Conservation (phyloP, 2,329 filamentous ascomycete genomes). For the Penicillium sp. region DNA sequence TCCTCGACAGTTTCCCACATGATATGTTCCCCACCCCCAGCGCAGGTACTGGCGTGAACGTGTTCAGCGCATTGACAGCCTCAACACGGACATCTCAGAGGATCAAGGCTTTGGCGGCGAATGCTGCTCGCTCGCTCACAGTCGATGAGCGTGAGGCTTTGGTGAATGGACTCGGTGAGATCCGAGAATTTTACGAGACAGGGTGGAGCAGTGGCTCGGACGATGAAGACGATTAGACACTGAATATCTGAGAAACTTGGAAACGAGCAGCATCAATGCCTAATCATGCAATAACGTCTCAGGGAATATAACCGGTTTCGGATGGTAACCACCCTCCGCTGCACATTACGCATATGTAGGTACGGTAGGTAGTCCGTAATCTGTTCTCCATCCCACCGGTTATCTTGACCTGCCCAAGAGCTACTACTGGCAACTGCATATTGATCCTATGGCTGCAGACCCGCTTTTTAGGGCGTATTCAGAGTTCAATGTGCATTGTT, state of each 20-base stretch:
- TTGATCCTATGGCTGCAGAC: neutral
- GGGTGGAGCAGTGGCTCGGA: slow-evolving; percentile 71
- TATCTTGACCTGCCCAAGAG: neutral
- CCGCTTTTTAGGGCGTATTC: neutral
- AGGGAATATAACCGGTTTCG: neutral
- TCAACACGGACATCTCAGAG: slow-evolving; percentile 68
- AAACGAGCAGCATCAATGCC: slow-evolving; percentile 7
- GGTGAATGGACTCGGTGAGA: slow-evolving; percentile 73
- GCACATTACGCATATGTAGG: too few relatives aligned
- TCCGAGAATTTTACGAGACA: slow-evolving; percentile 84
- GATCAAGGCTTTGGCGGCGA: slow-evolving; percentile 62
- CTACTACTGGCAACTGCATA: too few relatives aligned
- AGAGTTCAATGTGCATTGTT: neutral
- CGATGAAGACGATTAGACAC: slow-evolving; percentile 40
- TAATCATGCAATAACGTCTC: neutral
- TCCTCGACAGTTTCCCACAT: slow-evolving; percentile 79
- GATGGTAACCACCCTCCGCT: neutral
- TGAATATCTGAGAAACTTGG: neutral
- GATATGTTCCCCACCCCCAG: slow-evolving; percentile 58
- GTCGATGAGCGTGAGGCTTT: slow-evolving; percentile 79
- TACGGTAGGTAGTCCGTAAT: neutral
- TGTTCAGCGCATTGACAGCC: slow-evolving; percentile 61
- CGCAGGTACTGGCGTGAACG: slow-evolving; percentile 45
- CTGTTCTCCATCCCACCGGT: neutral
- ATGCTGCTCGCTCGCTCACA: slow-evolving; percentile 59